Conservation (phyloP, 345 rosid genomes). For the Salix brachista region DNA sequence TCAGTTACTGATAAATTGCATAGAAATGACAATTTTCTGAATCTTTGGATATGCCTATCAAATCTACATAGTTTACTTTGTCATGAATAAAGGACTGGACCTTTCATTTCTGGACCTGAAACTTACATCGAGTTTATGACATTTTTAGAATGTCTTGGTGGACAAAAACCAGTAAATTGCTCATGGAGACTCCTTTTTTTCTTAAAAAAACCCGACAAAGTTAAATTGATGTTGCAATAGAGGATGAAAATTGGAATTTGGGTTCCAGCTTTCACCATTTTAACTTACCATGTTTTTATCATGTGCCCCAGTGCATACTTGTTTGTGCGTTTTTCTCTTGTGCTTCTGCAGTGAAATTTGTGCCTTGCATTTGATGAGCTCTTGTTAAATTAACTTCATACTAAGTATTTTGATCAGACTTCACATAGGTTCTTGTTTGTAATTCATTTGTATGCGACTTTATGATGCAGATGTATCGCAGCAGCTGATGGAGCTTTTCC, state of each 20-base stretch:
- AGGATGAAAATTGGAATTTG: neutral
- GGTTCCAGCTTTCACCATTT: neutral
- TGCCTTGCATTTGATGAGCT: neutral
- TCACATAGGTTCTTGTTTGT: neutral
- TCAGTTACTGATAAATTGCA: neutral
- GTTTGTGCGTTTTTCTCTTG: neutral
- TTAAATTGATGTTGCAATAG: neutral
- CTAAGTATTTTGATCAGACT: neutral
- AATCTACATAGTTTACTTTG: neutral
- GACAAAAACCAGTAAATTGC: neutral
- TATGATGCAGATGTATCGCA: slow-evolving; percentile 53
- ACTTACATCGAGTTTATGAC: neutral
- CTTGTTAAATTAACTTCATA: neutral
- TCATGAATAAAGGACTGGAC: neutral
- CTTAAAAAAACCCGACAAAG: neutral
- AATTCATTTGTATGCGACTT: neutral
- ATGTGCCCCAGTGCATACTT: neutral
- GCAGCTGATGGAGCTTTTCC: slow-evolving; percentile 74
- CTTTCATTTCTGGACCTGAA: neutral
- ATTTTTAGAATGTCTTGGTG: neutral
- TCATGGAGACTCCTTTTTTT: neutral
- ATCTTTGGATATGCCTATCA: neutral
- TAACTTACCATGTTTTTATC: neutral
- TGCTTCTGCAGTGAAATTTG: neutral
- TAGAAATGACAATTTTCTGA: neutral